Evolutionary conservation across 2,329 filamentous ascomycete genomes (phyloP).

Genomic region (Apiospora aurea): DNA sequence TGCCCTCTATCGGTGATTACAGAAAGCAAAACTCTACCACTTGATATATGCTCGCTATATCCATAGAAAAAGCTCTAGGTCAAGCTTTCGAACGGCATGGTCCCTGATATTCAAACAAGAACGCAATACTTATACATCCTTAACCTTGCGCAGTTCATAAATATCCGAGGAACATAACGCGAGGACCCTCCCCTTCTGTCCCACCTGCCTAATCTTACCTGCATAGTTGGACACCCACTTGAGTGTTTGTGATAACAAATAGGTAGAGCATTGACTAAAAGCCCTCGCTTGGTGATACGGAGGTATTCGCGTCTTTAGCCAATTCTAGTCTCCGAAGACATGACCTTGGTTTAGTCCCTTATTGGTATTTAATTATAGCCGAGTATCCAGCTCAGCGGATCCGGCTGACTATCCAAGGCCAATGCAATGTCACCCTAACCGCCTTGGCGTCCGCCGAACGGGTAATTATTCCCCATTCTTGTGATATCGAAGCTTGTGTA

Average conservation of each 20-base stretch:
- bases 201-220: not conserved
- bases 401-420: not conserved
- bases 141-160: too few relatives aligned
- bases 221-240: not conserved
- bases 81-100: not conserved
- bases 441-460: not conserved
- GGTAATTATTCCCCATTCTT: not conserved
- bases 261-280: not conserved
- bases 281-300: not conserved
- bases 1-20: not conserved
- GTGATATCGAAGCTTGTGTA: not conserved
- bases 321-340: not conserved
- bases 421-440: not conserved
- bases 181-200: not conserved
- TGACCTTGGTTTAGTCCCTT: not conserved
- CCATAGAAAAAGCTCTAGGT: not conserved
- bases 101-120: not conserved
- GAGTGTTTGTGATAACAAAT: not conserved
- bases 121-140: not conserved
- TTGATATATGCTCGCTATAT: not conserved
- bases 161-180: too few relatives aligned
- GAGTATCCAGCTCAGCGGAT: not conserved
- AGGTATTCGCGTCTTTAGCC: not conserved
- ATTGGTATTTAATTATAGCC: not conserved
- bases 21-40: not conserved